Evolutionary conservation across 75 land plant genomes (phyloP).

Genomic region (Chamaecyparis obtusa): DNA sequence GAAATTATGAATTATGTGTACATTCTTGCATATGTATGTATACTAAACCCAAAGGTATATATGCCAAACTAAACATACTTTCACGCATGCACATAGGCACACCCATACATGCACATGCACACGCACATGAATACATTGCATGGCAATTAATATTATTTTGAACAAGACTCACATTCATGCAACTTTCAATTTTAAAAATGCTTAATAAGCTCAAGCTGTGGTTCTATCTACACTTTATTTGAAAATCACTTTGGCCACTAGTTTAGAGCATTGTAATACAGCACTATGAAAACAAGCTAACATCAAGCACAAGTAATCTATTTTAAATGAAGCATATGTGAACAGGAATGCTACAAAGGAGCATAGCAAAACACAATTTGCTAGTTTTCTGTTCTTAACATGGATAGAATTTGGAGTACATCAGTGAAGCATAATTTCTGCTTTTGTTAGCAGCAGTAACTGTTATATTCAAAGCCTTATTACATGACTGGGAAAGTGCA

Average conservation of each 20-base stretch:
- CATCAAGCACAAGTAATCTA: background rate
- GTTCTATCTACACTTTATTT: background rate
- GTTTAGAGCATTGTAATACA: background rate
- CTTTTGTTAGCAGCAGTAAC: background rate
- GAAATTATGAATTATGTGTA: too few relatives aligned
- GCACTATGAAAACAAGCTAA: background rate
- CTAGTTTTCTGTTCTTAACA: background rate
- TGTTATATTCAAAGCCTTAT: background rate
- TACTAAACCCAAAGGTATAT: too few relatives aligned
- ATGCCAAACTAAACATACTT: too few relatives aligned
- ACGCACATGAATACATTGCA: background rate
- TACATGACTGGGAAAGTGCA: background rate
- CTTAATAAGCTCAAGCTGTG: background rate
- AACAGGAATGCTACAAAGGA: background rate
- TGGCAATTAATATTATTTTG: background rate
- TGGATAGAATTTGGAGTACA: background rate
- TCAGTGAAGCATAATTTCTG: background rate
- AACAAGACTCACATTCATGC: background rate
- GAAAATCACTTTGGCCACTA: background rate
- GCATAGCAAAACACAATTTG: background rate
- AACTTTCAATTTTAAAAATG: background rate
- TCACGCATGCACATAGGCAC: too few relatives aligned
- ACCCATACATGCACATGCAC: too few relatives aligned
- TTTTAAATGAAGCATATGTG: background rate
- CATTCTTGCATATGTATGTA: too few relatives aligned